Conservation (phyloP, 116 monocot genomes). For the Zostera marina region DNA sequence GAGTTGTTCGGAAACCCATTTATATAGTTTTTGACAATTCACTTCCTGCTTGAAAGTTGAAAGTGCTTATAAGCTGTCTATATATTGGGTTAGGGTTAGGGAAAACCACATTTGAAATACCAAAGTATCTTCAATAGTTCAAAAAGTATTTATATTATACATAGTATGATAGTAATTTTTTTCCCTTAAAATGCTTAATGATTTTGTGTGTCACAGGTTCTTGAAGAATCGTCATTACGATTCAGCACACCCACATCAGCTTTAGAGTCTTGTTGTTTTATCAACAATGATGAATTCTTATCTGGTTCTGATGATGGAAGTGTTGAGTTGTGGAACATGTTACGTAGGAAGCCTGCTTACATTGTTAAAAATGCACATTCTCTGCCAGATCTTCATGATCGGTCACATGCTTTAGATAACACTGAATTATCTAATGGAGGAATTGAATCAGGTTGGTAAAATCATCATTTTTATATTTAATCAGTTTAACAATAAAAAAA, state of each 20-base stretch:
- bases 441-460: slow-evolving; percentile 3
- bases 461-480: not conserved
- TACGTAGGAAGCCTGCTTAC: slow-evolving; percentile 60
- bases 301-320: slow-evolving; percentile 97
- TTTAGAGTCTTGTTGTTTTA: slow-evolving; percentile 84
- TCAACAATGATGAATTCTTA: slow-evolving; percentile 75
- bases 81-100: too few relatives aligned
- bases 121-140: too few relatives aligned
- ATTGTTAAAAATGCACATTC: slow-evolving; percentile 86
- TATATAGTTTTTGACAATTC: too few relatives aligned
- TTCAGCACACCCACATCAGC: slow-evolving; percentile 71
- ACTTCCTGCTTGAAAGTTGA: too few relatives aligned
- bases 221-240: slow-evolving; percentile 59
- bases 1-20: too few relatives aligned
- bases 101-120: too few relatives aligned
- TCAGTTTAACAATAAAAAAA: too few relatives aligned
- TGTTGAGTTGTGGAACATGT: slow-evolving; percentile 67
- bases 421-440: slow-evolving; percentile 22
- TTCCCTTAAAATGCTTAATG: not conserved
- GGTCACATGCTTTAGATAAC: slow-evolving; percentile 8
- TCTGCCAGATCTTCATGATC: slow-evolving; percentile 6
- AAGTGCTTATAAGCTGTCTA: too few relatives aligned
- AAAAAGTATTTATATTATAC: too few relatives aligned
- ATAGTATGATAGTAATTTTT: too few relatives aligned
- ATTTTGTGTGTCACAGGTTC: slow-evolving; percentile 30